Conservation (phyloP, 2,329 filamentous ascomycete genomes). For the Rhynchosporium secalis region DNA sequence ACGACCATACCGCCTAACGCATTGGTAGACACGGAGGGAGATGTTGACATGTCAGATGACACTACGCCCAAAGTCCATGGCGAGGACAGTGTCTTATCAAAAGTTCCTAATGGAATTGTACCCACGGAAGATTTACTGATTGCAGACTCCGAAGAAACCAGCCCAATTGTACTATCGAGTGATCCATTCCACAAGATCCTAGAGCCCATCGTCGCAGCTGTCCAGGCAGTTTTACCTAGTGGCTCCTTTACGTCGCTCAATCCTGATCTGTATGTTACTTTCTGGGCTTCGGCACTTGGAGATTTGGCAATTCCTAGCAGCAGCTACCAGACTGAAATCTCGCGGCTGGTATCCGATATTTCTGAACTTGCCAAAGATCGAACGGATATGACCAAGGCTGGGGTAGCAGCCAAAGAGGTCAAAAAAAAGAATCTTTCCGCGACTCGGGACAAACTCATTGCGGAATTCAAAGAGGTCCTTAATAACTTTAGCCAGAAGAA, state of each 20-base stretch:
- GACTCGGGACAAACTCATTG: constrained; percentile 66
- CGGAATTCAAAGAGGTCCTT: constrained; percentile 71
- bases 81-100: constrained; percentile 28
- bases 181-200: constrained; percentile 65
- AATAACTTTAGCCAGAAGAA: constrained; percentile 67
- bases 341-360: constrained; percentile 66
- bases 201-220: constrained; percentile 69
- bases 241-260: constrained; percentile 70
- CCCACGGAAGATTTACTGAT: constrained; percentile 43
- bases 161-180: constrained; percentile 38
- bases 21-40: constrained; percentile 54
- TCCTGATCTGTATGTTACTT: constrained; percentile 81
- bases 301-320: constrained; percentile 76
- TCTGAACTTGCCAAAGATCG: constrained; percentile 69
- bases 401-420: constrained; percentile 65
- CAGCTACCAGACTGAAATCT: constrained; percentile 76
- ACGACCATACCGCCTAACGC: constrained; percentile 5
- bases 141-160: constrained; percentile 40
- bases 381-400: constrained; percentile 68
- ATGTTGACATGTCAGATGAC: constrained; percentile 43
- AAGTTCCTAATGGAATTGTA: neutral
- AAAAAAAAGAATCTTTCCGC: constrained; percentile 70
- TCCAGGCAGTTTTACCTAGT: constrained; percentile 61
- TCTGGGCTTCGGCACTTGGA: constrained; percentile 85
- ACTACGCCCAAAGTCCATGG: constrained; percentile 1